Evolutionary conservation across 1,139 yeast genomes (phyloP).

Genomic region (Meyerozyma guilliermondii): DNA sequence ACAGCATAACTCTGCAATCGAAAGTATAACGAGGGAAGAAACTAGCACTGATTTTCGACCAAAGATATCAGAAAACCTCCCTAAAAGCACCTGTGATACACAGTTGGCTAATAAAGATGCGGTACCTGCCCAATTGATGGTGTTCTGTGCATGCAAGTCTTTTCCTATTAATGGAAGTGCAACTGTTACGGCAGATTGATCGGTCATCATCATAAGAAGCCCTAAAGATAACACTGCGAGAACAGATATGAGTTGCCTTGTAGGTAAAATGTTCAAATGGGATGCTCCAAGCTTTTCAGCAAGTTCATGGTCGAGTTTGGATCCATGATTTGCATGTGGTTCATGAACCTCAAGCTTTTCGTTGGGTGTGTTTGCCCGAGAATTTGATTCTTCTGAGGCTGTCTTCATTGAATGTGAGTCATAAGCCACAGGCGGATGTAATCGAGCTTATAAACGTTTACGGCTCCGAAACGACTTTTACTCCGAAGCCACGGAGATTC

Average conservation of each 20-base stretch:
- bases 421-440: not conserved
- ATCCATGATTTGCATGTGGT: not conserved
- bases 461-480: not conserved
- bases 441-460: not conserved
- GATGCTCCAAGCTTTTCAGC: conserved; percentile 23
- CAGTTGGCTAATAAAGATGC: conserved; percentile 42
- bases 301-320: conserved; percentile 6
- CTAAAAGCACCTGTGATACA: conserved; percentile 42
- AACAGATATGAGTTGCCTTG: conserved; percentile 19
- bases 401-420: not conserved
- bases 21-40: conserved; percentile 11
- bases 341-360: not conserved
- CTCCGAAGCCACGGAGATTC: not conserved
- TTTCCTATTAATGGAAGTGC: conserved; percentile 32
- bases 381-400: not conserved
- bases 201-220: conserved; percentile 18
- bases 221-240: conserved; percentile 19
- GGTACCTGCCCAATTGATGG: conserved; percentile 51
- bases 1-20: conserved; percentile 14
- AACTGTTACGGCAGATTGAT: conserved; percentile 41
- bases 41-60: conserved; percentile 17
- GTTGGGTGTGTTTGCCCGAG: not conserved
- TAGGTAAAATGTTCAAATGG: conserved; percentile 24
- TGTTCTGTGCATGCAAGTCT: conserved; percentile 30
- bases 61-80: conserved; percentile 28